Percentiles rank a stretch among this genome's conserved stretches.
Evolutionary conservation across 2,329 filamentous ascomycete species (phyloP).

Genomic region (Fusarium oxysporum): DNA sequence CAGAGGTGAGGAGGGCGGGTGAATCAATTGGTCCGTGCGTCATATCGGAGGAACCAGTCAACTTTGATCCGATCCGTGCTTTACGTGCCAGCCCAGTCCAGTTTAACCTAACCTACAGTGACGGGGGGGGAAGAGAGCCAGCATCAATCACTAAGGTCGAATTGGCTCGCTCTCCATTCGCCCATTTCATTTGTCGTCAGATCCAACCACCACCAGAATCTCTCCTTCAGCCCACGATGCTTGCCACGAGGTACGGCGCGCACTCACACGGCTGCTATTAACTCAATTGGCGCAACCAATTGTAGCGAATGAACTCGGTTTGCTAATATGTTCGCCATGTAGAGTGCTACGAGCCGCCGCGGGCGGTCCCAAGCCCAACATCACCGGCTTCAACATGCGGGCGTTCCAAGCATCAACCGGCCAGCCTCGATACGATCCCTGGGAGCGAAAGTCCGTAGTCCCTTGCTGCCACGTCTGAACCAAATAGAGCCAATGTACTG

Average conservation of each 20-base stretch:
- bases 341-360: conserved; percentile 64
- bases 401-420: conserved; percentile 80
- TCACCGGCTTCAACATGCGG: conserved; percentile 92
- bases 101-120: conserved; percentile 15
- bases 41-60: conserved; percentile 36
- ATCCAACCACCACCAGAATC: conserved; percentile 43
- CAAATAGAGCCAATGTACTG: not conserved
- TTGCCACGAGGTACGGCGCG: conserved; percentile 53
- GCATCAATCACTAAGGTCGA: conserved; percentile 39
- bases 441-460: conserved; percentile 70
- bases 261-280: not conserved
- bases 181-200: conserved; percentile 47
- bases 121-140: conserved; percentile 9
- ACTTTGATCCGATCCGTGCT: conserved; percentile 41
- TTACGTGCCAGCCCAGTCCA: not conserved
- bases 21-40: conserved; percentile 37
- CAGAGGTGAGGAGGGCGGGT: conserved; percentile 37
- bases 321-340: conserved; percentile 31
- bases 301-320: conserved; percentile 1
- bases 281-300: conserved; percentile 17
- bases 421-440: conserved; percentile 72
- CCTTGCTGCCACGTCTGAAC: not conserved
- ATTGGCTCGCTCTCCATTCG: conserved; percentile 49
- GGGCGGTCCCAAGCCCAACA: conserved; percentile 72
- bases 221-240: conserved; percentile 49